phyloP scores from a whole-genome alignment of 345 rosid species.

The Gynandropsis gynandra region DNA sequence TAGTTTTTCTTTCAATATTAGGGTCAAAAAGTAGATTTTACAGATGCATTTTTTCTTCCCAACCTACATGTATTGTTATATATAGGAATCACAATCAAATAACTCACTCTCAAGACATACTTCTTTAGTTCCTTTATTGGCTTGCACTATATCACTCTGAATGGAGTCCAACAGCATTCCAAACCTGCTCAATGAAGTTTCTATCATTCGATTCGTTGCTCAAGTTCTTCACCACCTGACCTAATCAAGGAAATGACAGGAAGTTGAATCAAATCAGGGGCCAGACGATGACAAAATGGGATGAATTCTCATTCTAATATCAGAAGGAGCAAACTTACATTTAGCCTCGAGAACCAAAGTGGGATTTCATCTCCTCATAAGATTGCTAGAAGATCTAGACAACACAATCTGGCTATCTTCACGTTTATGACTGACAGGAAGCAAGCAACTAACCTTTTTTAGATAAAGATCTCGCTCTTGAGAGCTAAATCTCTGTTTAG shows the following conservation, averaged over 20 bases:
- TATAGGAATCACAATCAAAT: conserved; percentile 12
- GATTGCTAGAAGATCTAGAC: conserved; percentile 46
- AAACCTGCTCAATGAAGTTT: conserved; percentile 67
- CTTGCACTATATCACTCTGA: conserved; percentile 80
- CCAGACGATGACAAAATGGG: conserved; percentile 3
- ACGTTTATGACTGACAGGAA: conserved; percentile 34
- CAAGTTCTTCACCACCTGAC: conserved; percentile 66
- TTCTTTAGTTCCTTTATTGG: conserved; percentile 73
- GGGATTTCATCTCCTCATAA: conserved; percentile 53
- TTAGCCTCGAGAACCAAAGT: conserved; percentile 38
- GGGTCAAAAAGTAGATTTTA: background rate
- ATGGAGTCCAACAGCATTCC: conserved; percentile 75
- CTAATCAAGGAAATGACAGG: conserved; percentile 32
- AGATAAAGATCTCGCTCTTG: too few relatives aligned
- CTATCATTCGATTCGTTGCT: conserved; percentile 62
- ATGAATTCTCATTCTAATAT: background rate
- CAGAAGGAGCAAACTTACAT: conserved; percentile 32
- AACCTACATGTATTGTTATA: background rate
- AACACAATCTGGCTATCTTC: conserved; percentile 58
- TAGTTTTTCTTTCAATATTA: too few relatives aligned
- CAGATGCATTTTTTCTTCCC: background rate
- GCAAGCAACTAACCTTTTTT: conserved; percentile 50
- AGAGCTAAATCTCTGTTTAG: too few relatives aligned
- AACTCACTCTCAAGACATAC: conserved; percentile 56
- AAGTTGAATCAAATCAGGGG: conserved; percentile 3